Conservation (phyloP, 2,329 filamentous ascomycete species). For the Penicillium sp. region DNA sequence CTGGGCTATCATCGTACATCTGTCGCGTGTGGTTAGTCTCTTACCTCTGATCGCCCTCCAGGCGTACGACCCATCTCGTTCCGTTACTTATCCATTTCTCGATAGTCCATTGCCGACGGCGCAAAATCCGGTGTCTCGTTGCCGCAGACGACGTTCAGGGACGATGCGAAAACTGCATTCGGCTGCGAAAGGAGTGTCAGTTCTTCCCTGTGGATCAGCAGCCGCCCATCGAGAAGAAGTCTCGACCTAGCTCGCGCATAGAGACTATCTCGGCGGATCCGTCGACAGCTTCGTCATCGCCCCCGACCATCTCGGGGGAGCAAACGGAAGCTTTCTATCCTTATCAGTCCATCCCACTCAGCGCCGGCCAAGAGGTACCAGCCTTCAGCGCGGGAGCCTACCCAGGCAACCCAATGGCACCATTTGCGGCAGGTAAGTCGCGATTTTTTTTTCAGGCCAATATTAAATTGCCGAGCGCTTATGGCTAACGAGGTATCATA, state of each 20-base stretch:
- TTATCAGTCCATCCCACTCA: conserved; percentile 43
- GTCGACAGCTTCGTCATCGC: conserved; percentile 57
- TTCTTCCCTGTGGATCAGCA: conserved; percentile 88
- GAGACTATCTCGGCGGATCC: conserved; percentile 51
- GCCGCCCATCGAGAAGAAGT: conserved; percentile 57
- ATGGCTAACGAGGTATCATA: conserved; percentile 20
- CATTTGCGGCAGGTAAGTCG: conserved; percentile 43
- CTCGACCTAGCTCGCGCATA: conserved; percentile 49
- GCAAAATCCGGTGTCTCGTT: conserved; percentile 90
- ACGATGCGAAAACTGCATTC: conserved; percentile 90
- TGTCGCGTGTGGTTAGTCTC: conserved; percentile 86
- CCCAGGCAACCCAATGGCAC: conserved; percentile 38
- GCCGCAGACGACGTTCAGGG: conserved; percentile 73
- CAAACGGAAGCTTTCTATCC: conserved; percentile 43
- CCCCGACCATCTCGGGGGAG: conserved; percentile 38
- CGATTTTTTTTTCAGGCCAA: background rate
- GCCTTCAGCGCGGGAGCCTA: conserved; percentile 38
- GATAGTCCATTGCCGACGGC: conserved; percentile 83
- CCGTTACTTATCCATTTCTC: conserved; percentile 28
- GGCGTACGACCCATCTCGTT: background rate
- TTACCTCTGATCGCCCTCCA: background rate
- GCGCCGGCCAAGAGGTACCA: conserved; percentile 39
- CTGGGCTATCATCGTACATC: conserved; percentile 94
- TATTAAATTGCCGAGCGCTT: background rate
- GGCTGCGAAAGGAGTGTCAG: conserved; percentile 91